phyloP scores from a whole-genome alignment of 768 basidiomycete genomes.

The Chalciporus piperatus region DNA sequence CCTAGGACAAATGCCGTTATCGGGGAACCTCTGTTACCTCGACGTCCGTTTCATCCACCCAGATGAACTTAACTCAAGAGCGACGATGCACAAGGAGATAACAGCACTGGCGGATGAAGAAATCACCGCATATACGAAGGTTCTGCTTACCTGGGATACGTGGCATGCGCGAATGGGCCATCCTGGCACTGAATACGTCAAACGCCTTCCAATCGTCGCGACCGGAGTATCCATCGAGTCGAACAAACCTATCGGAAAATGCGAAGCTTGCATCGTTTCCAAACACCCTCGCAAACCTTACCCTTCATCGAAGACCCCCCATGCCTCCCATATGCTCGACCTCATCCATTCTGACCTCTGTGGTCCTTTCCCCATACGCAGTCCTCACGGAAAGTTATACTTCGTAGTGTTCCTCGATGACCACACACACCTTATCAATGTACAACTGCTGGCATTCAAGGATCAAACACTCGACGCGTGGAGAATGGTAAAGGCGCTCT shows the following conservation, averaged over 20 bases:
- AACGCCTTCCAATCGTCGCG: too few species aligned
- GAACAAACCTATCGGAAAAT: not conserved
- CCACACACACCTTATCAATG: not conserved
- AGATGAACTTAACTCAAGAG: not conserved
- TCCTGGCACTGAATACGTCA: too few species aligned
- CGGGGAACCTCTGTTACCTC: too few species aligned
- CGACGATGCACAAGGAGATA: not conserved
- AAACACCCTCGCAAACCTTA: not conserved
- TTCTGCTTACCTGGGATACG: too few species aligned
- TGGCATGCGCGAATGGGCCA: too few species aligned
- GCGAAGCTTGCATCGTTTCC: conserved; percentile 2
- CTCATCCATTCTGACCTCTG: conserved; percentile 28
- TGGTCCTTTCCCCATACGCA: conserved; percentile 21
- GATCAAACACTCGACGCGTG: conserved; percentile 1
- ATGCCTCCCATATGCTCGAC: conserved; percentile 8
- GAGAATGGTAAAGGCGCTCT: not conserved
- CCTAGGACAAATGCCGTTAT: too few species aligned
- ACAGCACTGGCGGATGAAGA: too few species aligned
- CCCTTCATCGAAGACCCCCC: not conserved
- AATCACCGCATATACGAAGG: too few species aligned
- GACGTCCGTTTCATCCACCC: too few species aligned
- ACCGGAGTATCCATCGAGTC: too few species aligned
- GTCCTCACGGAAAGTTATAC: conserved; percentile 13
- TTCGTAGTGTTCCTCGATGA: conserved; percentile 19
- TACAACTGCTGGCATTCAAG: conserved; percentile 1